These are phyloP conservation scores for Fusarium sp. DNA, from an alignment of 2,329 filamentous ascomycete species.

Conservation along the genomic window DNA sequence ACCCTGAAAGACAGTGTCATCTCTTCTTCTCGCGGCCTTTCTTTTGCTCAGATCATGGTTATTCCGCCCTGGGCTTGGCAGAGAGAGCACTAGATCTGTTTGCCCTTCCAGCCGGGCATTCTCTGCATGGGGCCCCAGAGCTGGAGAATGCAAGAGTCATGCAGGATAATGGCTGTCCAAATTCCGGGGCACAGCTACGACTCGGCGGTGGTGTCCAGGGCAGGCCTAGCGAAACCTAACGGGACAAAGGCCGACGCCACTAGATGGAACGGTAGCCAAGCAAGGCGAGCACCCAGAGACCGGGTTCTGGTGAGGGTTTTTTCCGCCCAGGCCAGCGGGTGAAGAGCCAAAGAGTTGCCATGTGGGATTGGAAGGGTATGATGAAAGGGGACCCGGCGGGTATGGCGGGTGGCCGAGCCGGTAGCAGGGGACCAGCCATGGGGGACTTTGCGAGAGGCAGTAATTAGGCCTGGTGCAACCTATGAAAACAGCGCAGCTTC, in stretches of 20 bases:
- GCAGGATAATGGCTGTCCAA: slow-evolving; percentile 21
- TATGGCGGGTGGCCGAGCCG: slow-evolving; percentile 39
- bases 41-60: not conserved
- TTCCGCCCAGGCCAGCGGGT: not conserved
- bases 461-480: slow-evolving; percentile 26
- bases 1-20: slow-evolving; percentile 21
- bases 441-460: slow-evolving; percentile 31
- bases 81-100: not conserved
- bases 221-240: slow-evolving; percentile 44
- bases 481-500: slow-evolving; percentile 33
- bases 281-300: slow-evolving; percentile 7
- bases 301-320: slow-evolving; percentile 22
- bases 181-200: slow-evolving; percentile 37
- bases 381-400: slow-evolving; percentile 20
- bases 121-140: slow-evolving; percentile 1
- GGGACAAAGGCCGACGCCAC: slow-evolving; percentile 42
- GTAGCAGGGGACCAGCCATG: slow-evolving; percentile 36
- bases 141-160: slow-evolving; percentile 37
- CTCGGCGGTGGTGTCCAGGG: slow-evolving; percentile 40
- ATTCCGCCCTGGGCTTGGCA: not conserved
- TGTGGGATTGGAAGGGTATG: slow-evolving; percentile 34
- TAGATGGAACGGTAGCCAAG: slow-evolving; percentile 26
- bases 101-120: not conserved
- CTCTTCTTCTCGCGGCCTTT: not conserved
- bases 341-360: slow-evolving; percentile 24